Conservation (phyloP, 495 filamentous ascomycete species). For the Penicillium tannophilum region DNA sequence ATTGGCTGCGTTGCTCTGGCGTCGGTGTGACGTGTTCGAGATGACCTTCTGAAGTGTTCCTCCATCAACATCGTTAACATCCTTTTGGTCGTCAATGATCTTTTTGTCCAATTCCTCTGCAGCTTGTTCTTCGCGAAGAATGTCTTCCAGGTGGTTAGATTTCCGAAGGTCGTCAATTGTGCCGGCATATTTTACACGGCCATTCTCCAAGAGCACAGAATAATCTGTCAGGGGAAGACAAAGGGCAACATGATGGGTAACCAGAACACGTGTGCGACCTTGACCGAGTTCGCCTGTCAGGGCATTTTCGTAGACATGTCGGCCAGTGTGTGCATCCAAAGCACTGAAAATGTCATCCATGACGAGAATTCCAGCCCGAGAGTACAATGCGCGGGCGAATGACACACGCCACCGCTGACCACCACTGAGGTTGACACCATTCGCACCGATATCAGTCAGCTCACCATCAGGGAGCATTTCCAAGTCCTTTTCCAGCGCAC, state of each 20-base stretch:
- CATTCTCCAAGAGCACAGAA: slow-evolving; percentile 68
- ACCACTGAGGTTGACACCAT: slow-evolving; percentile 82
- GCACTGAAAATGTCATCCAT: slow-evolving; percentile 85
- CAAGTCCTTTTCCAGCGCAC: slow-evolving; percentile 73
- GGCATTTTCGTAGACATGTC: slow-evolving; percentile 74
- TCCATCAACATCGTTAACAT: slow-evolving; percentile 14
- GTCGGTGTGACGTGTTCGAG: slow-evolving; percentile 25
- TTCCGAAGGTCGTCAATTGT: slow-evolving; percentile 27
- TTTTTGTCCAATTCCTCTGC: slow-evolving; percentile 12
- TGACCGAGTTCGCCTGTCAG: slow-evolving; percentile 67
- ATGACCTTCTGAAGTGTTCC: slow-evolving; percentile 28
- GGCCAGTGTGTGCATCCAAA: slow-evolving; percentile 70
- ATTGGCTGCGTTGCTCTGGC: slow-evolving; percentile 38
- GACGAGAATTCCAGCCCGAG: slow-evolving; percentile 74
- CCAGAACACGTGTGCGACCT: slow-evolving; percentile 76
- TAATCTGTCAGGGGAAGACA: slow-evolving; percentile 71
- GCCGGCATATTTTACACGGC: slow-evolving; percentile 40
- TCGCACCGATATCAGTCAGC: slow-evolving; percentile 76
- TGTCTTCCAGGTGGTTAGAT: slow-evolving; percentile 29
- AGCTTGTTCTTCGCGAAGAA: slow-evolving; percentile 24
- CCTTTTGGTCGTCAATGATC: slow-evolving; percentile 6
- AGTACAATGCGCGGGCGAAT: slow-evolving; percentile 78
- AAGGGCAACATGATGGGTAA: slow-evolving; percentile 79
- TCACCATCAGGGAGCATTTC: slow-evolving; percentile 75
- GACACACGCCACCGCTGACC: slow-evolving; percentile 83